These are phyloP conservation scores for Fusarium zealandicum DNA, from an alignment of 2,329 filamentous ascomycete species.

Conservation along the genomic window DNA sequence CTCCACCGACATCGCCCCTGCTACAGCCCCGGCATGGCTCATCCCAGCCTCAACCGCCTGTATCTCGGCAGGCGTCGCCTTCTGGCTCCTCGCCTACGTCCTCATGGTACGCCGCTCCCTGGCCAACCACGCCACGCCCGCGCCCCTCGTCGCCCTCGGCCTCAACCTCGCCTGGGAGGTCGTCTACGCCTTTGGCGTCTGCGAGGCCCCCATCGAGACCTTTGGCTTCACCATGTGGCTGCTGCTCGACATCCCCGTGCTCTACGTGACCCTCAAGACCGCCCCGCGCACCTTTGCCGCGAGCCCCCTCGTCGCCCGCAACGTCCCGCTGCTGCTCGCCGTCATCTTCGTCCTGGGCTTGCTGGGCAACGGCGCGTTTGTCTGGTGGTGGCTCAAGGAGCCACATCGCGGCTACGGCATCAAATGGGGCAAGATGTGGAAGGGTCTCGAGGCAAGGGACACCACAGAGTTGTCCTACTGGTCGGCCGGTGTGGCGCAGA, in stretches of 20 bases:
- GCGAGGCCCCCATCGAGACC: constrained; percentile 53
- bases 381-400: constrained; percentile 55
- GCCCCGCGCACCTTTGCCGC: constrained; percentile 53
- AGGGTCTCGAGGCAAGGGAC: constrained; percentile 52
- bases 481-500: constrained; percentile 55
- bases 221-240: constrained; percentile 57
- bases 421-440: constrained; percentile 55
- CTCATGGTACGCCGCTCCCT: constrained; percentile 56
- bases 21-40: constrained; percentile 48
- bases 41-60: constrained; percentile 46
- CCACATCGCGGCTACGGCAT: constrained; percentile 51
- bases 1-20: constrained; percentile 49
- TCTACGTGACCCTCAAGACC: constrained; percentile 55
- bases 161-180: constrained; percentile 62
- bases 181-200: constrained; percentile 56
- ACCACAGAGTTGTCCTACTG: constrained; percentile 59
- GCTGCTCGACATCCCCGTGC: constrained; percentile 55
- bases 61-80: constrained; percentile 48
- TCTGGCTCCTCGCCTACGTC: constrained; percentile 55
- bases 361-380: constrained; percentile 52
- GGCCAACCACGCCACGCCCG: constrained; percentile 56
- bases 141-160: constrained; percentile 57
- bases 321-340: constrained; percentile 49
- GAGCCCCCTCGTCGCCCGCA: constrained; percentile 51
- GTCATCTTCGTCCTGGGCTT: constrained; percentile 48